Evolutionary conservation across 257 asterid species (phyloP).

Genomic region (Petrea volubilis): DNA sequence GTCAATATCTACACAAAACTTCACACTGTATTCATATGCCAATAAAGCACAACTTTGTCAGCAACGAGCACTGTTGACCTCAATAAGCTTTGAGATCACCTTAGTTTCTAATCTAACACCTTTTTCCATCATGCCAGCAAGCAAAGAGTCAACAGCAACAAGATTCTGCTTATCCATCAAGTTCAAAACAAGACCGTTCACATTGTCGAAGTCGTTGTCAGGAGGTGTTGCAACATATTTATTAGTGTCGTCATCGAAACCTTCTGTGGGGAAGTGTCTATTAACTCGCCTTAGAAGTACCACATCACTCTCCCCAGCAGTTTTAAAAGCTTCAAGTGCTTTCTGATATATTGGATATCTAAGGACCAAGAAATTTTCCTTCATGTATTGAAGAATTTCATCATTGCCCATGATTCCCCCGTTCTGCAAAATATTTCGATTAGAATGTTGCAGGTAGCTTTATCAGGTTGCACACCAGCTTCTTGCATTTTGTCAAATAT

Average conservation of each 20-base stretch:
- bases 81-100: constrained; percentile 55
- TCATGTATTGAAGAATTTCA: constrained; percentile 80
- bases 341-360: constrained; percentile 62
- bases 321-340: constrained; percentile 54
- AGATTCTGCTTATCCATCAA: constrained; percentile 57
- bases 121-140: constrained; percentile 44
- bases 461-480: constrained; percentile 85
- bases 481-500: constrained; percentile 82
- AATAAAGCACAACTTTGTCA: constrained; percentile 58
- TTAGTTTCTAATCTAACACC: constrained; percentile 42
- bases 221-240: constrained; percentile 11
- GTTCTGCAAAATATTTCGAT: constrained; percentile 63
- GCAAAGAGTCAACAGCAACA: constrained; percentile 65
- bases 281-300: constrained; percentile 78
- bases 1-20: constrained; percentile 49
- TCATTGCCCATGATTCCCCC: constrained; percentile 55
- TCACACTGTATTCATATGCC: constrained; percentile 57
- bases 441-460: constrained; percentile 88
- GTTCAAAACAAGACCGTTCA: constrained; percentile 42
- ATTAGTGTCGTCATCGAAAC: constrained; percentile 19
- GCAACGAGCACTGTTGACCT: constrained; percentile 43
- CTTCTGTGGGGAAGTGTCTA: constrained; percentile 51
- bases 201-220: constrained; percentile 27
- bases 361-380: constrained; percentile 68
- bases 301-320: constrained; percentile 46